Base-by-base conservation (phyloP, 1,284 basidiomycete species). In the Sporisorium graminicola region DNA sequence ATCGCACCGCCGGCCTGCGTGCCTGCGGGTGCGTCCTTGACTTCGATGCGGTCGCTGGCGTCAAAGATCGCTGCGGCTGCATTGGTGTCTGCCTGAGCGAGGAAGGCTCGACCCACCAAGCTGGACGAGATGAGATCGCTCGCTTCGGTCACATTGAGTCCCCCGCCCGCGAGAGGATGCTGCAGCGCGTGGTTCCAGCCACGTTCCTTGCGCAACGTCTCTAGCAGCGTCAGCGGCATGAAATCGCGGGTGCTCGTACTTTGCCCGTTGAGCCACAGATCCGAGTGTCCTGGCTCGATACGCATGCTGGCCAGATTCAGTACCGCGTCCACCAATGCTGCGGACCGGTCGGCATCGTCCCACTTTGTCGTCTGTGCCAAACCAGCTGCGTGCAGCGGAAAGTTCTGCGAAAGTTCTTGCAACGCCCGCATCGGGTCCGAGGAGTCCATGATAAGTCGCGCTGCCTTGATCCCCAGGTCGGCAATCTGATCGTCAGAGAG, bases 141-240 rank as follows among this genome's bases (percentile, higher is more conserved):
- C 0, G 92, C 92, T 37, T 98, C 87, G 5, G 90, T 89, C 2
- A 86, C 80, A 56, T 95, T 89, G 14, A 91, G 87, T 4, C 86
- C 85, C 14, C 92, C 86, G 96, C 95, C 54, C 90, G 90, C 74
- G 95, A 75, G 55, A 5, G 24, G 40, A 42, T 65, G 65, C 54
- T 65, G 59, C 9, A 82, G 61, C 12, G 69, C 57, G 13, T 86
- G 80, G 58, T 94, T 89, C n/a, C 91, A 87, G 5, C 86, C 84
- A 8, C 92, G 89, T 85, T 98, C 95, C 67, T 90, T 90, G 47
- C 91, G 90, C 70, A 98, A 42, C 5, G 56, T 68, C 35, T 77
- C 57, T 10, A 78, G 44, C 8, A 82, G 54, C 31, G 57, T 40
- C 3, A 80, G 59, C 3, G 79, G 80, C 29, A 61, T 56, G 13